A percentile compares a stretch with the other conserved stretches of the same genome.
Evolutionary conservation across 257 asterid genomes (phyloP).

Genomic region (Solanum sejunctum): DNA sequence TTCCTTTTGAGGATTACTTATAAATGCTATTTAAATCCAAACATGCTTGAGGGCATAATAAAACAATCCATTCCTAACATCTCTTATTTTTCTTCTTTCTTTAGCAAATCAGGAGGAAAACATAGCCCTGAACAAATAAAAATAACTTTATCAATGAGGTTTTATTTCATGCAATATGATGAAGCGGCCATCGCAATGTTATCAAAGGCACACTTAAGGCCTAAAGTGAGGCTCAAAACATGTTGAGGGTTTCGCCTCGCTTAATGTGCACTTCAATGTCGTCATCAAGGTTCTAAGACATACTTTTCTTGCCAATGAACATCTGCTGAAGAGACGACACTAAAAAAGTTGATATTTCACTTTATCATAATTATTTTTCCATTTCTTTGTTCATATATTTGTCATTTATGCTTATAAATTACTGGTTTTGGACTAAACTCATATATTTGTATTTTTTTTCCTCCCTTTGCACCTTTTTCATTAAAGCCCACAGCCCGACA

Average conservation of each 20-base stretch:
- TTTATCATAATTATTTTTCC: neutral
- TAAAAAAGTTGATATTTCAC: neutral
- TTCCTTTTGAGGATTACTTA: neutral
- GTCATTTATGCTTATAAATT: neutral
- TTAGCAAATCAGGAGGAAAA: neutral
- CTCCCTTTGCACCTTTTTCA: neutral
- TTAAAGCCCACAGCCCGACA: neutral
- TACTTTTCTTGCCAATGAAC: neutral
- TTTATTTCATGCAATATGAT: neutral
- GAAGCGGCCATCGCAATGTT: neutral
- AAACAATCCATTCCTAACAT: neutral
- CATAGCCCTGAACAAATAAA: neutral
- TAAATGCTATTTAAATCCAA: neutral
- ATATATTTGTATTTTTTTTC: neutral
- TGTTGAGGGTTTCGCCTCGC: neutral
- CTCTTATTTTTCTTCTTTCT: neutral
- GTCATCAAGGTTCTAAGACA: neutral
- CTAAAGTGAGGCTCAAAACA: neutral
- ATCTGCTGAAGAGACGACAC: neutral
- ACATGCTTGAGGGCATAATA: neutral
- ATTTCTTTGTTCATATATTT: neutral
- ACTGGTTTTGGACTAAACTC: neutral
- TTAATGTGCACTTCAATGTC: neutral
- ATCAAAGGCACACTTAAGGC: neutral
- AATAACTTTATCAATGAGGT: neutral